These are phyloP conservation scores for Pelargonium fulgidum DNA, from an alignment of 441 rosid genomes.

Conservation along the genomic window DNA sequence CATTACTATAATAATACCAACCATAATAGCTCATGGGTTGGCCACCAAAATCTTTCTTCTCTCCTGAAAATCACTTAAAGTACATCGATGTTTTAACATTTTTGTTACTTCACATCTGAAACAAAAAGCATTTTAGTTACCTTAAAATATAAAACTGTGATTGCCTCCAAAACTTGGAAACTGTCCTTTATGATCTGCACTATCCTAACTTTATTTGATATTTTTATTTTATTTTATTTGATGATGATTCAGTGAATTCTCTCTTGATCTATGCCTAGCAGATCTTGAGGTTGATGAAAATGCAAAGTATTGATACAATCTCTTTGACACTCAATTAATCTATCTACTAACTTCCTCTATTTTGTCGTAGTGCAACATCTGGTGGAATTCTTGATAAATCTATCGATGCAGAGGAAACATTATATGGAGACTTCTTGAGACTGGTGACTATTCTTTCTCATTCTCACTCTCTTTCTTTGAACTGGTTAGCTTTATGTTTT, in stretches of 20 bases:
- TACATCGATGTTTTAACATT: neutral
- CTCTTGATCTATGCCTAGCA: no score
- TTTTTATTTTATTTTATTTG: no score
- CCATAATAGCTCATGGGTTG: neutral
- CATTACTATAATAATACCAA: neutral
- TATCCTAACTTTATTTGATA: neutral
- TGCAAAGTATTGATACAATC: neutral
- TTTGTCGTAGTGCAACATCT: conserved; percentile 37
- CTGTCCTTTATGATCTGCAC: neutral
- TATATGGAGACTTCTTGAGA: conserved; percentile 71
- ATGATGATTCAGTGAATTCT: no score
- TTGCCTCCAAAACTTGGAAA: neutral
- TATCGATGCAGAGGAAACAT: conserved; percentile 63
- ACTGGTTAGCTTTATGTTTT: neutral
- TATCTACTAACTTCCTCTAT: neutral
- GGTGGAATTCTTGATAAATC: conserved; percentile 68
- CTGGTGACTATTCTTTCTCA: conserved; percentile 42
- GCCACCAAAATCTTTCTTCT: neutral
- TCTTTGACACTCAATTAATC: neutral
- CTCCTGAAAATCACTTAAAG: neutral
- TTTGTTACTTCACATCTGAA: neutral
- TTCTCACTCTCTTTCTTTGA: neutral
- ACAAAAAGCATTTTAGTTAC: no score
- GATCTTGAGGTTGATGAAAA: no score
- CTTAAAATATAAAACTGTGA: neutral